Base-by-base conservation (phyloP, 2,329 filamentous ascomycete species). In the Penicillium sp. region DNA sequence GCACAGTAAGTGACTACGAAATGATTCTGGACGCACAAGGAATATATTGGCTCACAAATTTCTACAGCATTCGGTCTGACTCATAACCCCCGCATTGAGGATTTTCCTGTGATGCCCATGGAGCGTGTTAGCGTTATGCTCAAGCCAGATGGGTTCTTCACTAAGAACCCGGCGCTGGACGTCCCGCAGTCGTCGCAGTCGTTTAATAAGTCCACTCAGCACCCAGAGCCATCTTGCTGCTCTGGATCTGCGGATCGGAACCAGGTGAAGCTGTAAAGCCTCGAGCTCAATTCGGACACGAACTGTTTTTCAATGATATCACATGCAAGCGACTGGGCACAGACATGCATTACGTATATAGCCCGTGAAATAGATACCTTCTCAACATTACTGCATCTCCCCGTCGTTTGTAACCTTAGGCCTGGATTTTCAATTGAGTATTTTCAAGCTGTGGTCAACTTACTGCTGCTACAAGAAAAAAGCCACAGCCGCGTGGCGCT, bases 101-200 rank as follows among this genome's bases (percentile, higher is more conserved):
- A 89, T 68, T 89, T 88, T 75, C 87, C 87, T 0, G 84, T 89
- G 30, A 89, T 89, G 87, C 87, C 87, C 0, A 81, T 81, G 64
- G 87, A 89, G 69, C 73, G 77, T 5, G 73, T 80, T 46, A 79
- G 76, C 45, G 78, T 83, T 10, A 77, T 76, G 68, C 69, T 84
- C 26, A 79, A 79, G 66, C 81, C 82, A 6, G 79, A 80, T 61
- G 81, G 82, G 5, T 83, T 84, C 72, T 83, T 82, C 65, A 76
- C 78, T 4, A 79, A 77, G 72, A 83, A 83, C 61, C 81, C 82
- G 0, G 80, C 80, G 4, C 64, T 83, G 42, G 79, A 81, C 67
- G 79, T 82, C 4, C 79, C 79, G 6, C 74, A 73, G 11, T 78
- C 75, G 8, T 63, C 60, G 28, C 78, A 79, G 69, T 64, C 63